Evolutionary conservation across 2,329 filamentous ascomycete species (phyloP).

Genomic region (Ophiostoma quercus): DNA sequence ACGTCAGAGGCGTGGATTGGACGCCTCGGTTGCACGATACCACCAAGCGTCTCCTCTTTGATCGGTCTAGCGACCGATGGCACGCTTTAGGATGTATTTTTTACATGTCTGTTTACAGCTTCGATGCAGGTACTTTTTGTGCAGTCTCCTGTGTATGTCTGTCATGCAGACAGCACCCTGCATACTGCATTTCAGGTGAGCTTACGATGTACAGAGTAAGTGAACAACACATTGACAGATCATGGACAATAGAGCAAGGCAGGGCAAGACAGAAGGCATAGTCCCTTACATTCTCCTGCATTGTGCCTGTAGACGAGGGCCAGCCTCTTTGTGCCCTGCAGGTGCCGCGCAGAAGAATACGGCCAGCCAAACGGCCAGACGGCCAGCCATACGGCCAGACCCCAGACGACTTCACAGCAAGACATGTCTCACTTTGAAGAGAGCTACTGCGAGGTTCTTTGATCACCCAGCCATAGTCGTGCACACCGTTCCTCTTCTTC

Average conservation of each 20-base stretch:
- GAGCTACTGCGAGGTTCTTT: conserved; percentile 11
- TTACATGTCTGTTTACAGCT: background rate
- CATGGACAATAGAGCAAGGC: background rate
- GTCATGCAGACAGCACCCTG: conserved; percentile 1
- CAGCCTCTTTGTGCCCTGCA: background rate
- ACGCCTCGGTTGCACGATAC: conserved; percentile 2
- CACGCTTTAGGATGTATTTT: too few species aligned
- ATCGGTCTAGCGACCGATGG: background rate
- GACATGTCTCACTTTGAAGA: conserved; percentile 7
- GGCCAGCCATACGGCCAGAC: background rate
- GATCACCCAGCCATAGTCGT: background rate
- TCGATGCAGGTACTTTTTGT: background rate
- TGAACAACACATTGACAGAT: background rate
- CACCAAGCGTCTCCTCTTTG: background rate
- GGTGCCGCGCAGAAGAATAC: background rate
- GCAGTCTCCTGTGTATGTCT: conserved; percentile 9
- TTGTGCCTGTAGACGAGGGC: background rate
- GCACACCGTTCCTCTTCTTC: background rate
- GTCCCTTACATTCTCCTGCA: conserved; percentile 3
- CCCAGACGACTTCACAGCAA: background rate
- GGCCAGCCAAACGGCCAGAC: background rate
- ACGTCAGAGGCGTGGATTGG: background rate
- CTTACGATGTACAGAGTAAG: background rate
- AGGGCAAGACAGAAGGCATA: background rate
- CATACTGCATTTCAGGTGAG: conserved; percentile 7